Conservation (phyloP, 257 asterid genomes). For the Echites panduratus region DNA sequence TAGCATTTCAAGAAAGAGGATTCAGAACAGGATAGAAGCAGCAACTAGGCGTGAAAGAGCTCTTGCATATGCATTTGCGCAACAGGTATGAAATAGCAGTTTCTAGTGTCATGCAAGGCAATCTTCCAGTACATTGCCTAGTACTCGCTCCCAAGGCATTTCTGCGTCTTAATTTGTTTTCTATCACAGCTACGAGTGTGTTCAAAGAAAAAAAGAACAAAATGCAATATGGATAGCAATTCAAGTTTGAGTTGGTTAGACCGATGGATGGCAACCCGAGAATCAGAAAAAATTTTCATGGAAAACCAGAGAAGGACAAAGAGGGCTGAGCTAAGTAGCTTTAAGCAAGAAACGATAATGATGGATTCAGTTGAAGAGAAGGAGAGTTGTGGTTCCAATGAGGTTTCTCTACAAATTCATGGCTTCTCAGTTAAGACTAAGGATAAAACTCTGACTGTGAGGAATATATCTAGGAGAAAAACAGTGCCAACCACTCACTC, state of each 20-base stretch:
- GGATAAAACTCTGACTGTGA: constrained; percentile 15
- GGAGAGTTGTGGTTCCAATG: constrained; percentile 63
- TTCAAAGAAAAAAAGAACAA: constrained; percentile 35
- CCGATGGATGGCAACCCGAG: constrained; percentile 65
- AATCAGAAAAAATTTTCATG: constrained; percentile 24
- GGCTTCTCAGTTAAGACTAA: constrained; percentile 11
- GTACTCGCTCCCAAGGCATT: too few species aligned
- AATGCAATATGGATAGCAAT: constrained; percentile 22
- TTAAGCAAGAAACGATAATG: constrained; percentile 20
- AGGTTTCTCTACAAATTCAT: constrained; percentile 31
- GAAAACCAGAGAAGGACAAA: constrained; percentile 11
- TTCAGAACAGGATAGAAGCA: constrained; percentile 43
- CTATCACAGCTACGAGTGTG: constrained; percentile 40
- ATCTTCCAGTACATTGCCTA: too few species aligned
- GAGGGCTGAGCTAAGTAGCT: neutral
- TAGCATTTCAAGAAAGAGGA: constrained; percentile 39
- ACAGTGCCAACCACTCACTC: neutral
- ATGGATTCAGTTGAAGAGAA: constrained; percentile 30
- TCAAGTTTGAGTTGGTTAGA: constrained; percentile 55
- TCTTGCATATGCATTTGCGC: constrained; percentile 59
- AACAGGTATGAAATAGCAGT: constrained; percentile 30
- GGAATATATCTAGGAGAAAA: constrained; percentile 19
- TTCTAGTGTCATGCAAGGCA: neutral
- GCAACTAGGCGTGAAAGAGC: constrained; percentile 64
- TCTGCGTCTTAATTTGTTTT: neutral